A percentile compares a stretch with the other conserved stretches of the same genome.
Evolutionary conservation across 495 filamentous ascomycete species (phyloP).

Genomic region (Lasiosphaeria hispida): DNA sequence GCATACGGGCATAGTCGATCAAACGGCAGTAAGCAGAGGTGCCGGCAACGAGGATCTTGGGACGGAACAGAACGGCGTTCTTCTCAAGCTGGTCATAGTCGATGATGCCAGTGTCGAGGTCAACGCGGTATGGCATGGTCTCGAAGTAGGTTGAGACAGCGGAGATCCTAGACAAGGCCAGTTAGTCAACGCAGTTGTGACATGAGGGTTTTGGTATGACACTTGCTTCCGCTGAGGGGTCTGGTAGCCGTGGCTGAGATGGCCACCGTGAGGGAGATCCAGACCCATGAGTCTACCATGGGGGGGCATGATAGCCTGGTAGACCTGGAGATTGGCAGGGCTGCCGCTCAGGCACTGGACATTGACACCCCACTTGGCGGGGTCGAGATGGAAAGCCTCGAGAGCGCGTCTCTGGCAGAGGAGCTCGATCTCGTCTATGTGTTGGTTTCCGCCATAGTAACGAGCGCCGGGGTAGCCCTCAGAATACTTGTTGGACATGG

Average conservation of each 20-base stretch:
- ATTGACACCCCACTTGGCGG: conserved; percentile 96
- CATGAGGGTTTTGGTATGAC: background rate
- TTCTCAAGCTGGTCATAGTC: conserved; percentile 93
- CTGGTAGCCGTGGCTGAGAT: conserved; percentile 98
- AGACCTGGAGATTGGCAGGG: conserved; percentile 97
- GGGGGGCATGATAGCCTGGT: conserved; percentile 97
- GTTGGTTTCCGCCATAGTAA: conserved; percentile 99
- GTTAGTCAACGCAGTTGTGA: conserved; percentile 7
- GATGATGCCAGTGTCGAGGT: conserved; percentile 91
- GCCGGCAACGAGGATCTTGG: conserved; percentile 92
- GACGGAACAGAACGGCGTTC: conserved; percentile 90
- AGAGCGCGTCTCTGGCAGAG: conserved; percentile 96
- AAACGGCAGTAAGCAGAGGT: conserved; percentile 98
- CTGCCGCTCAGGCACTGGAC: conserved; percentile 91
- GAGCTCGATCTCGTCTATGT: conserved; percentile 94
- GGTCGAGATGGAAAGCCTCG: conserved; percentile 82
- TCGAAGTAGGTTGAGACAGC: conserved; percentile 94
- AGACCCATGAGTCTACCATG: conserved; percentile 97
- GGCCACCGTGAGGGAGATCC: conserved; percentile 95
- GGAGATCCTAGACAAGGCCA: conserved; percentile 64
- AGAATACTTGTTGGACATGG: conserved; percentile 98
- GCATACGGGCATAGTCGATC: conserved; percentile 96
- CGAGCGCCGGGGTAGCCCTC: conserved; percentile 97
- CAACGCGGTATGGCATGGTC: conserved; percentile 88
- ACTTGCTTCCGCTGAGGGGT: conserved; percentile 83